Evolutionary conservation across 1,139 yeast genomes (phyloP).

Genomic region (Diutina ranongensis): DNA sequence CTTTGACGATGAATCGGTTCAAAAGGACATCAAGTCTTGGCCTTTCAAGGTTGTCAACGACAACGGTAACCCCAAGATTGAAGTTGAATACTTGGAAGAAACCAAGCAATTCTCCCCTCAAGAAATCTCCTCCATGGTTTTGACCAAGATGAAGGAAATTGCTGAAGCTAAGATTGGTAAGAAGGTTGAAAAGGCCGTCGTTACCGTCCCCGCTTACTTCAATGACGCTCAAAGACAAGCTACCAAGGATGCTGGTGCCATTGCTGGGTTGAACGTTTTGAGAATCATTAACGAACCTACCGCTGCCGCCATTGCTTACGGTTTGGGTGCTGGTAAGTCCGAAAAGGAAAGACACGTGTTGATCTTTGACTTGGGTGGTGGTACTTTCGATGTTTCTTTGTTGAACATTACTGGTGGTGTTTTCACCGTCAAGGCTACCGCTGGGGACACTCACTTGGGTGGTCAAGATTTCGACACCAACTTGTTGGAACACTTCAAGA

Average conservation of each 20-base stretch:
- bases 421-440: constrained; percentile 98
- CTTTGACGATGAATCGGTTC: constrained; percentile 82
- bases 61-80: constrained; percentile 81
- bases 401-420: constrained; percentile 98
- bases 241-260: constrained; percentile 97
- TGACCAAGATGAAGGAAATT: constrained; percentile 95
- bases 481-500: constrained; percentile 69
- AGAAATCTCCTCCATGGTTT: constrained; percentile 94
- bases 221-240: constrained; percentile 98
- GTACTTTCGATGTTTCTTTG: constrained; percentile 97
- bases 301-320: constrained; percentile 98
- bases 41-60: constrained; percentile 88
- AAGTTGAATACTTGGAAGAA: constrained; percentile 91
- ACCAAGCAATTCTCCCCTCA: constrained; percentile 93
- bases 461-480: constrained; percentile 82
- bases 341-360: constrained; percentile 83
- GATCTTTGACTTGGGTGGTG: constrained; percentile 96
- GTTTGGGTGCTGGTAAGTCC: constrained; percentile 81
- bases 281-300: constrained; percentile 97
- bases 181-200: constrained; percentile 89
- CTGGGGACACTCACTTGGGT: constrained; percentile 99
- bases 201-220: constrained; percentile 96
- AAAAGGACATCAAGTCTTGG: constrained; percentile 95
- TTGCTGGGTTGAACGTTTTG: constrained; percentile 91
- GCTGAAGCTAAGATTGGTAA: constrained; percentile 94